Conservation (phyloP, 768 basidiomycete species). For the Lactifluus echinatus region DNA sequence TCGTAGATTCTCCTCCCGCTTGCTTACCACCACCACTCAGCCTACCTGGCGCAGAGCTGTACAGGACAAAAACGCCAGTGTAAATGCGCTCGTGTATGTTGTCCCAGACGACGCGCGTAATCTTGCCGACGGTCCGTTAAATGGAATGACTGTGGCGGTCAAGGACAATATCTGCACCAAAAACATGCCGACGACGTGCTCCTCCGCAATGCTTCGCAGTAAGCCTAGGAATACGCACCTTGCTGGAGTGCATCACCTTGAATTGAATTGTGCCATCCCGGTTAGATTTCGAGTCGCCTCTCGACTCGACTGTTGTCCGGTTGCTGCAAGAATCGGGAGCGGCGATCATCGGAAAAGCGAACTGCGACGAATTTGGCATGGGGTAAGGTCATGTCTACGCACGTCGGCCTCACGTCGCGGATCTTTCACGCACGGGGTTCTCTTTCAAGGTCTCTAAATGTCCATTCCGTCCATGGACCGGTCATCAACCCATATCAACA, state of each 20-base stretch:
- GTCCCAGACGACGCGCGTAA: conserved; percentile 5
- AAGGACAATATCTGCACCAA: conserved; percentile 84
- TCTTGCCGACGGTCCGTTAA: conserved; percentile 26
- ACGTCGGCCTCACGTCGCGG: not conserved
- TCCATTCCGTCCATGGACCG: conserved; percentile 63
- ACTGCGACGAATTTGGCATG: conserved; percentile 99
- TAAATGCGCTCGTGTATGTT: conserved; percentile 49
- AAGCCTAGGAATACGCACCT: not conserved
- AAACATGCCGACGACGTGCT: conserved; percentile 62
- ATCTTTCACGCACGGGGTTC: not conserved
- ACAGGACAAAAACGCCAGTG: conserved; percentile 27
- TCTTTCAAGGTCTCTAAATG: conserved; percentile 59
- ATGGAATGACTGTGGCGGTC: conserved; percentile 50
- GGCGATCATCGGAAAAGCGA: conserved; percentile 76
- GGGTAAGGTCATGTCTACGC: conserved; percentile 44
- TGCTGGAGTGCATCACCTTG: not conserved
- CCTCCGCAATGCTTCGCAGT: conserved; percentile 69
- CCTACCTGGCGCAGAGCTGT: conserved; percentile 12
- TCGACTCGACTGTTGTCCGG: conserved; percentile 77
- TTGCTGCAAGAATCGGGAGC: conserved; percentile 57
- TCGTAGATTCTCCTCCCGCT: not conserved
- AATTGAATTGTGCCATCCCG: too few relatives aligned
- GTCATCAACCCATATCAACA: conserved; percentile 66
- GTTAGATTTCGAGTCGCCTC: conserved; percentile 67
- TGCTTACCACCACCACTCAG: not conserved